Base-by-base conservation (phyloP, 2,329 filamentous ascomycete genomes). In the Fragosphaeria purpurea region DNA sequence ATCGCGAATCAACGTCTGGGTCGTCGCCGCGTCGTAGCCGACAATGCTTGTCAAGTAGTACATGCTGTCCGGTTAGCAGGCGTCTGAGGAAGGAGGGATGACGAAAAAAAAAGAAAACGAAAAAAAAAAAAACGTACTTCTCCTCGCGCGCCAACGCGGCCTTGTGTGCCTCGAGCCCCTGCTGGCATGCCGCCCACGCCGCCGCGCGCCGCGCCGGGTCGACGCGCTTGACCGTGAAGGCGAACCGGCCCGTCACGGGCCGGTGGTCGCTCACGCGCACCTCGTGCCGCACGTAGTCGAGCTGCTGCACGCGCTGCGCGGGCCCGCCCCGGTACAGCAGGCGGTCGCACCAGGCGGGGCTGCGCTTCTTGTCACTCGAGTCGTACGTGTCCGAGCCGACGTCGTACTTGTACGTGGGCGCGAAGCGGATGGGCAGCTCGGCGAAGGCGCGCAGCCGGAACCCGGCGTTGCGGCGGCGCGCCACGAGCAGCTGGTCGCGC, bases 341-440 rank as follows among this genome's bases (percentile, higher is more conserved):
- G 38, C 93, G 81, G 70, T 98, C 93, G 65, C 93, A 98, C 93
- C 93, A 98, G 1, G 93, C 93, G 0, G 93, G 93, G 30, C 88
- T 85, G 46, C 93, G 80, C 65, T 88, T 88, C 74, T 98, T 98
- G 66, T 98, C 93, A 59, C 86, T 91, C 0, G 86, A 85, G 64
- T 98, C 93, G 65, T 97, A 98, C 6, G 81, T 85, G 62, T 97
- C 91, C 0, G 88, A 94, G 12, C 90, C 90, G 0, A 97, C 88
- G 59, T 98, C 93, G 65, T 98, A 98, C 65, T 98, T 98, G 74
- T 98, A 98, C 0, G 93, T 98, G 1, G 93, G 93, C 7, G 88
- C 84, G 64, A 98, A 98, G 0, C 82, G 85, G 60, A 98, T 96
- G 1, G 86, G 86, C 50, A 85, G 75, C 67, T 98, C 93, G n/a